phyloP scores from a whole-genome alignment of 495 filamentous ascomycete species.

The Aspergillus asperescens region DNA sequence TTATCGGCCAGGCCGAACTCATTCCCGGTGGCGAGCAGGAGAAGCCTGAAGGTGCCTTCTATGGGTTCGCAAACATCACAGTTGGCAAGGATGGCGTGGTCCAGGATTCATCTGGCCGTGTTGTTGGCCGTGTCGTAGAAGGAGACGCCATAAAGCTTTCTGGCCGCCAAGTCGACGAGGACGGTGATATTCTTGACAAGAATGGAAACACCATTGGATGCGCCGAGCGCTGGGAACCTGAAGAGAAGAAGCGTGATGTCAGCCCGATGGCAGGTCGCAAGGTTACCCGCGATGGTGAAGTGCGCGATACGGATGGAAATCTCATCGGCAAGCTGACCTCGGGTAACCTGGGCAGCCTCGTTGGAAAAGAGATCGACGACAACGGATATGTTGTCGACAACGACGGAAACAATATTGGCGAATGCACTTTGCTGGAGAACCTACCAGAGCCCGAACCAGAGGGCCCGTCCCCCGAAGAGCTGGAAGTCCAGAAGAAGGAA shows the following conservation, averaged over 20 bases:
- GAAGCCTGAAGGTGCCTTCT: conserved; percentile 72
- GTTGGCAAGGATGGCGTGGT: conserved; percentile 77
- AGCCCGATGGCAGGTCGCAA: conserved; percentile 70
- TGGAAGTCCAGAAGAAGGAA: conserved; percentile 50
- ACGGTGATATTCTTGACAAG: conserved; percentile 76
- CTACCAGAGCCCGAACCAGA: conserved; percentile 42
- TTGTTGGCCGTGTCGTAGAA: conserved; percentile 68
- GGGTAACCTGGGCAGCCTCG: conserved; percentile 62
- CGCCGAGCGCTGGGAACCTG: conserved; percentile 77
- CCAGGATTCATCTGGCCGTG: conserved; percentile 51
- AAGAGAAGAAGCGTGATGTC: conserved; percentile 60
- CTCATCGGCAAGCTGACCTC: conserved; percentile 73
- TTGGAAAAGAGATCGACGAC: conserved; percentile 78
- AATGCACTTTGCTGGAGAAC: conserved; percentile 73
- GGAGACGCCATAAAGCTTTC: conserved; percentile 67
- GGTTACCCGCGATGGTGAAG: conserved; percentile 78
- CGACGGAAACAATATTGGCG: conserved; percentile 74
- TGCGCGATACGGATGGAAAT: conserved; percentile 75
- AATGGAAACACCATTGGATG: conserved; percentile 77
- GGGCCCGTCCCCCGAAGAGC: conserved; percentile 39
- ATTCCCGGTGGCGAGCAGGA: conserved; percentile 65
- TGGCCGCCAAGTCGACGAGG: conserved; percentile 73
- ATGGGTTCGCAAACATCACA: conserved; percentile 64
- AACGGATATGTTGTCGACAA: conserved; percentile 79
- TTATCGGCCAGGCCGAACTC: conserved; percentile 75